A percentile compares a stretch with the other conserved stretches of the same genome.
Conservation (phyloP, 2,329 filamentous ascomycete species). For the Fusarium redolens region DNA sequence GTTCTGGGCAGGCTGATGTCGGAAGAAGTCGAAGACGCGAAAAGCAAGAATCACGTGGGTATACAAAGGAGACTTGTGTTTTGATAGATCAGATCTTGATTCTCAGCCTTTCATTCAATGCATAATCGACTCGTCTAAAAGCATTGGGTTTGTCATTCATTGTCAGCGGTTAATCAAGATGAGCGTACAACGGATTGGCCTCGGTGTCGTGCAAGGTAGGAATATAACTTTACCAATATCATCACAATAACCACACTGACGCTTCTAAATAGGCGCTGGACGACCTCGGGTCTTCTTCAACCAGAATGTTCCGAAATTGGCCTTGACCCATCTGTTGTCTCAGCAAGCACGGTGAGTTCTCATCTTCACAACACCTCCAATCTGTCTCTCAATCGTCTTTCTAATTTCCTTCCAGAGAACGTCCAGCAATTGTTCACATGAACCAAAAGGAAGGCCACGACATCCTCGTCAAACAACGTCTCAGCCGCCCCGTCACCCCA, state of each 20-base stretch:
- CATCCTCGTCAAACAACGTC: conserved; percentile 17
- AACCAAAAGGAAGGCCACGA: conserved; percentile 2
- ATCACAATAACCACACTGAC: neutral
- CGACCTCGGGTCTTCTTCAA: neutral
- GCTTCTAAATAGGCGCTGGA: neutral
- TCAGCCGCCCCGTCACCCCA: conserved; percentile 17
- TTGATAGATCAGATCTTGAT: neutral
- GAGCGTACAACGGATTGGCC: neutral
- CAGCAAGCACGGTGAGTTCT: conserved; percentile 6
- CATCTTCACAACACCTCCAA: neutral
- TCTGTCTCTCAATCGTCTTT: fast-evolving
- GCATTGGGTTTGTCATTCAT: neutral
- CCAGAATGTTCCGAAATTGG: neutral
- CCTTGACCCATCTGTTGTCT: neutral
- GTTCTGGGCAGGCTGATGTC: neutral
- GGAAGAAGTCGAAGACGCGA: neutral
- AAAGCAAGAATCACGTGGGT: neutral
- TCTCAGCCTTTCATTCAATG: neutral
- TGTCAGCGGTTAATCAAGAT: neutral
- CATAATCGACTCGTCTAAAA: neutral
- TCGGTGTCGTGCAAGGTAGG: neutral
- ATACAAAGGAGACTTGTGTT: neutral
- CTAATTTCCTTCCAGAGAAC: neutral
- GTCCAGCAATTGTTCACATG: neutral
- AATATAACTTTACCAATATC: fast-evolving